Conservation (phyloP, 768 basidiomycete genomes). For the Lactifluus subvellereus region DNA sequence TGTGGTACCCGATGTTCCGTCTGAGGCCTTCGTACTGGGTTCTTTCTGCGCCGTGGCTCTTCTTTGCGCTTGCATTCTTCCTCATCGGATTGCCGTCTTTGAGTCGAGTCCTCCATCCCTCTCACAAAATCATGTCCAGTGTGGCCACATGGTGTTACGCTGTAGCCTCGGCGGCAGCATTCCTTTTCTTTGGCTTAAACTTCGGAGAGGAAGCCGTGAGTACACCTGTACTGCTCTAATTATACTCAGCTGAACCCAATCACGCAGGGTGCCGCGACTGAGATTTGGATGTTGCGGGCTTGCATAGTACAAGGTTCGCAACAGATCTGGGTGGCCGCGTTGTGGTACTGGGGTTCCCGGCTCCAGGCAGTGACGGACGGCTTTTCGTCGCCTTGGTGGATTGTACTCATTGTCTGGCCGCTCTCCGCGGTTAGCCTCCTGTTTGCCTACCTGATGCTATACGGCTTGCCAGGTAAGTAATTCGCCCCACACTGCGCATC, state of each 20-base stretch:
- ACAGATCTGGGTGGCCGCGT: slow-evolving; percentile 90
- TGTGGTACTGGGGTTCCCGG: slow-evolving; percentile 94
- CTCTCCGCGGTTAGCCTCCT: slow-evolving; percentile 65
- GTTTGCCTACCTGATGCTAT: slow-evolving; percentile 80
- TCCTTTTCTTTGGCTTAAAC: slow-evolving; percentile 91
- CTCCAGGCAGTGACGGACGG: slow-evolving; percentile 51
- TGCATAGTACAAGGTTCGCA: slow-evolving; percentile 93
- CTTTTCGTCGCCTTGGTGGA: slow-evolving; percentile 75
- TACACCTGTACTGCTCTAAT: neutral
- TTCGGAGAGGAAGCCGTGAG: slow-evolving; percentile 93
- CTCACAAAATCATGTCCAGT: slow-evolving; percentile 65
- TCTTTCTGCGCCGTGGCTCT: slow-evolving; percentile 82
- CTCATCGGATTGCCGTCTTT: slow-evolving; percentile 85
- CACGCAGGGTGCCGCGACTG: slow-evolving; percentile 80
- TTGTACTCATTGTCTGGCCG: slow-evolving; percentile 77
- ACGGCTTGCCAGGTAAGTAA: slow-evolving; percentile 73
- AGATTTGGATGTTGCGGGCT: slow-evolving; percentile 88
- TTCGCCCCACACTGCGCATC: neutral
- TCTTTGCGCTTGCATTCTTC: slow-evolving; percentile 89
- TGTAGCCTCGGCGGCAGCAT: slow-evolving; percentile 86
- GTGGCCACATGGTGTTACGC: slow-evolving; percentile 90
- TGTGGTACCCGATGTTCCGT: slow-evolving; percentile 90
- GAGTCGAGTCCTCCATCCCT: slow-evolving; percentile 46
- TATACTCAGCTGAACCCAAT: slow-evolving; percentile 12
- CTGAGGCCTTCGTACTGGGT: slow-evolving; percentile 84